Evolutionary conservation across 2,329 filamentous ascomycete species (phyloP).

Genomic region (Sphaerulina vaccinii): DNA sequence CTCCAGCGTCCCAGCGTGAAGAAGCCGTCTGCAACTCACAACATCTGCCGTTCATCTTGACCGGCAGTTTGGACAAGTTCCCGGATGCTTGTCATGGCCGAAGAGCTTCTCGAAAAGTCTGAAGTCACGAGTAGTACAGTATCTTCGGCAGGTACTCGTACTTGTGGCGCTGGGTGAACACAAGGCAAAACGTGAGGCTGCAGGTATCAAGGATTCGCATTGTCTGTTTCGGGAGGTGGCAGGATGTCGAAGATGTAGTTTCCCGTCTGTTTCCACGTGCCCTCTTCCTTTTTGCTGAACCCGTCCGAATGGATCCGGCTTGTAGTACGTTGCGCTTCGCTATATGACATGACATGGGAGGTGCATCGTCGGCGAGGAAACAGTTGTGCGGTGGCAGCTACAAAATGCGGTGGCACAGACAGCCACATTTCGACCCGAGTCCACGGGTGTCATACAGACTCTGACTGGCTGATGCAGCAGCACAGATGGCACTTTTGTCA

Average conservation of each 20-base stretch:
- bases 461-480: too few species aligned
- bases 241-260: background rate
- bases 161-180: constrained; percentile 1
- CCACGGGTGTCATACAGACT: too few species aligned
- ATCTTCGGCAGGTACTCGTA: background rate
- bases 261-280: background rate
- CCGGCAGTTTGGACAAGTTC: background rate
- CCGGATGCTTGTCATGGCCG: constrained; percentile 8
- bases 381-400: too few species aligned
- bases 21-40: background rate
- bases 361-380: too few species aligned
- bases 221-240: constrained; percentile 2
- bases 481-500: too few species aligned
- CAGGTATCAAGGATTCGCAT: constrained; percentile 11
- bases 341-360: too few species aligned
- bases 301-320: background rate
- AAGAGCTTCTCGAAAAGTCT: background rate
- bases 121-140: background rate
- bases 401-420: too few species aligned
- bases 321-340: background rate
- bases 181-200: constrained; percentile 3
- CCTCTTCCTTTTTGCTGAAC: background rate
- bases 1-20: background rate
- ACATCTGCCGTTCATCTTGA: background rate
- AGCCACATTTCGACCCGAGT: background rate